phyloP scores from a whole-genome alignment of 2,329 filamentous ascomycete species.

The Aspergillus versicolor region DNA sequence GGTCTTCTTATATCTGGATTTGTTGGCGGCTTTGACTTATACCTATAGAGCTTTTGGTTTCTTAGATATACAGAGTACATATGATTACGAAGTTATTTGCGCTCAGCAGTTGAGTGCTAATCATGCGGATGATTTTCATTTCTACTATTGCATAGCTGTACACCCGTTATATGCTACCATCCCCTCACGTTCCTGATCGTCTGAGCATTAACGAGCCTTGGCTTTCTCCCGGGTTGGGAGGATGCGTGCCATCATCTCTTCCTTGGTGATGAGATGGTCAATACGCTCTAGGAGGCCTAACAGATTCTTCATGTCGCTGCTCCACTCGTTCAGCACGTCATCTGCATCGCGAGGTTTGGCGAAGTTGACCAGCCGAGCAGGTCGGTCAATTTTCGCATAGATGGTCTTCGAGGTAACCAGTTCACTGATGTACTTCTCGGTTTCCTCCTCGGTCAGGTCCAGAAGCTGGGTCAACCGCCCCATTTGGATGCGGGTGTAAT shows the following conservation, averaged over 20 bases:
- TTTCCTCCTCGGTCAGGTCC: constrained; percentile 91
- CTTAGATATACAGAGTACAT: constrained; percentile 6
- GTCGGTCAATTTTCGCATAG: constrained; percentile 94
- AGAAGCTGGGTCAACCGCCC: constrained; percentile 84
- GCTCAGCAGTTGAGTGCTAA: neutral
- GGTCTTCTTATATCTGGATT: constrained; percentile 1
- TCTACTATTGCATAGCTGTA: constrained; percentile 34
- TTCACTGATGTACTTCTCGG: constrained; percentile 98
- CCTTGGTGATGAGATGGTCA: constrained; percentile 97
- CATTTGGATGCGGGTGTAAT: constrained; percentile 97
- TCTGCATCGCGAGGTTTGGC: constrained; percentile 93
- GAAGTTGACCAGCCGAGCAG: constrained; percentile 88
- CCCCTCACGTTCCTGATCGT: constrained; percentile 1
- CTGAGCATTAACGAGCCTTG: constrained; percentile 36
- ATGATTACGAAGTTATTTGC: neutral
- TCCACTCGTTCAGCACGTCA: constrained; percentile 98
- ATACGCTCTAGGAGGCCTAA: constrained; percentile 84
- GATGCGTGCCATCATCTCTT: constrained; percentile 99
- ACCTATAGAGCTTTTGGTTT: neutral
- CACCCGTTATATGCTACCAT: constrained; percentile 22
- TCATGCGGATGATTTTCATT: constrained; percentile 12
- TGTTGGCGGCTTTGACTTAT: constrained; percentile 2
- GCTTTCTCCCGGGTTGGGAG: constrained; percentile 58
- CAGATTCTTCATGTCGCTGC: constrained; percentile 93
- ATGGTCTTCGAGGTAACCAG: constrained; percentile 97